Evolutionary conservation across 495 filamentous ascomycete species (phyloP), one percentile per base, ranked within the genome.

Genomic region (Podospora pseudocomata): DNA sequence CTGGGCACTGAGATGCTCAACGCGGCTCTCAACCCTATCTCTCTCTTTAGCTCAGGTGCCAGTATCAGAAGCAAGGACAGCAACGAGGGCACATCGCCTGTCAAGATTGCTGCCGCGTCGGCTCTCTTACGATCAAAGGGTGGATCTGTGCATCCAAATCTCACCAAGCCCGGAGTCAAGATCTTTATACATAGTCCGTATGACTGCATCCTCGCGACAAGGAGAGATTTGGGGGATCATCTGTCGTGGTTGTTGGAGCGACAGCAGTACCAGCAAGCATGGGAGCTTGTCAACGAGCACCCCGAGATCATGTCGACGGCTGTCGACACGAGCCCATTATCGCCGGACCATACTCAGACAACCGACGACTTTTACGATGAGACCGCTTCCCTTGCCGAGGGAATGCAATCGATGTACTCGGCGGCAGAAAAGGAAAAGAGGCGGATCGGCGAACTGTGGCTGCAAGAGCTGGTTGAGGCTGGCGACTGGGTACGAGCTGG

Each of bases 181-280:
- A 92, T 99, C 28, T 97, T 97, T 75, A 90, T 99, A 34, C 92
- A 96, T 63, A 97, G 93, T 72, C 96, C 96, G 1, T 99, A 95
- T 71, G 95, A 99, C 79, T 96, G 93, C 70, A 87, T 97, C 26
- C 82, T 97, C 65, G 91, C 92, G 0, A 90, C 94, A 0, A 92
- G 92, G 72, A 82, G 95, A 69, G 94, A 97, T 70, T 81, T 93
- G 15, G 78, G 86, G 0, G 95, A 99, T 75, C 93, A 95, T 70
- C 79, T 98, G 16, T 81, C 85, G 5, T 99, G 93, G 94, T 80
- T 97, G 1, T 78, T 95, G 11, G 89, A 91, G 55, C 92, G 88
- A 68, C 84, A 90, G 53, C 86, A 87, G 67, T 96, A 95, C 71
- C 86, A 91, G 72, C 82, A 93, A 66, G 92, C 93, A 19, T 99